phyloP scores from a whole-genome alignment of 2,329 filamentous ascomycete genomes.

The Cladosporium sp. region DNA sequence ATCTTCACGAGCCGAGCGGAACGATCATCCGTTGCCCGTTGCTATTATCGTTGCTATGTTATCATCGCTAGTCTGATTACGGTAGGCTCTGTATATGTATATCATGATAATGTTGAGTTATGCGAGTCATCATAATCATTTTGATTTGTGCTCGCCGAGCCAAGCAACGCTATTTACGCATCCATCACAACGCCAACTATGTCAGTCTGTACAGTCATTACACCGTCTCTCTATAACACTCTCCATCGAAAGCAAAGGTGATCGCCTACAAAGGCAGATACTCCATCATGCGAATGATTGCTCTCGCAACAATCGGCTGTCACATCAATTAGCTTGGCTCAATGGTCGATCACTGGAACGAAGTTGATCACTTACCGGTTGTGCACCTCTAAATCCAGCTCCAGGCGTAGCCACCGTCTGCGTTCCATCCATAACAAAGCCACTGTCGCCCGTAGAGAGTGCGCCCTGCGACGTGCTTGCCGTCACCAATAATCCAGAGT shows the following conservation, averaged over 20 bases:
- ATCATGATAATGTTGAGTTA: neutral
- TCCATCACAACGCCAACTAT: slow-evolving; percentile 1
- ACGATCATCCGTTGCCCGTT: neutral
- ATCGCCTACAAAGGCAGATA: slow-evolving; percentile 29
- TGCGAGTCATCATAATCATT: neutral
- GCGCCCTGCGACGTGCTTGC: slow-evolving; percentile 29
- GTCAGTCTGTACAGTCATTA: slow-evolving; percentile 22
- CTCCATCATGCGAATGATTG: slow-evolving; percentile 31
- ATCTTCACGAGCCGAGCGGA: slow-evolving; percentile 10
- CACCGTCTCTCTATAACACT: neutral
- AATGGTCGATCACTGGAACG: no score
- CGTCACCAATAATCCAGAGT: slow-evolving; percentile 25
- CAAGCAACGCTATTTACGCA: slow-evolving; percentile 12
- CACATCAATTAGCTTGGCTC: slow-evolving; percentile 24
- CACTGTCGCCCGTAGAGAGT: slow-evolving; percentile 22
- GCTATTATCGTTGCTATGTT: neutral
- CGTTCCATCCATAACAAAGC: slow-evolving; percentile 36
- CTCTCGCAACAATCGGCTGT: slow-evolving; percentile 33
- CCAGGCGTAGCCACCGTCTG: slow-evolving; percentile 40
- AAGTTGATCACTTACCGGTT: slow-evolving; percentile 35
- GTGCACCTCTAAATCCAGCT: slow-evolving; percentile 29
- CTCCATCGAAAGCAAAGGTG: neutral
- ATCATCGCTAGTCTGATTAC: neutral
- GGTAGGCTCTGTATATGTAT: neutral
- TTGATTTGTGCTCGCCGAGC: neutral